Evolutionary conservation across 148 eudicot species (phyloP).

Genomic region (Polygonum aviculare): DNA sequence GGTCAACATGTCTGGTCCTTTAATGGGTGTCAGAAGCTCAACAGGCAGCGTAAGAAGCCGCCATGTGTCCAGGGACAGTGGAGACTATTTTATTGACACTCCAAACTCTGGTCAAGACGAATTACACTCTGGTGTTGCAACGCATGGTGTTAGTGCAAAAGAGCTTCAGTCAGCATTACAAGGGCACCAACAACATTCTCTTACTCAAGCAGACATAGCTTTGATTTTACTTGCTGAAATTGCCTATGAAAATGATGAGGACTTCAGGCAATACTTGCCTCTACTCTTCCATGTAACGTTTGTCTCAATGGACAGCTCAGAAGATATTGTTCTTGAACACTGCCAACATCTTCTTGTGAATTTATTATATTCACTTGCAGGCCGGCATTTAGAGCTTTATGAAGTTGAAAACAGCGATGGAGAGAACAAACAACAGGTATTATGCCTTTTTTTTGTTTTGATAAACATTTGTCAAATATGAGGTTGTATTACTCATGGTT

Average conservation of each 20-base stretch:
- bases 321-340: slow-evolving; percentile 96
- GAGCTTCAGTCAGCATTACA: slow-evolving; percentile 97
- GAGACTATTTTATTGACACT: slow-evolving; percentile 93
- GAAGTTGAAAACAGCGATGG: slow-evolving; percentile 94
- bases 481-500: no score
- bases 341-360: slow-evolving; percentile 96
- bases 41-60: slow-evolving; percentile 95
- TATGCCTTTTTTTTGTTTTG: no score
- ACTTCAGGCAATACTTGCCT: slow-evolving; percentile 92
- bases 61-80: slow-evolving; percentile 96
- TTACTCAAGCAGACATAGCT: slow-evolving; percentile 96
- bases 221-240: slow-evolving; percentile 93
- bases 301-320: slow-evolving; percentile 99
- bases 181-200: slow-evolving; percentile 96
- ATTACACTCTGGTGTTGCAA: slow-evolving; percentile 46
- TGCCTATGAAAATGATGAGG: slow-evolving; percentile 97
- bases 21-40: slow-evolving; percentile 91
- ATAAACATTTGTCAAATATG: no score
- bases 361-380: slow-evolving; percentile 90
- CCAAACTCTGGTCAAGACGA: slow-evolving; percentile 96
- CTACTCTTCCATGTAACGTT: slow-evolving; percentile 91
- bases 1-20: slow-evolving; percentile 98
- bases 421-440: slow-evolving; percentile 78
- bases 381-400: slow-evolving; percentile 88
- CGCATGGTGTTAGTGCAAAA: slow-evolving; percentile 77